phyloP scores from a whole-genome alignment of 2,329 filamentous ascomycete species.

The Aspergillus carbonarius region DNA sequence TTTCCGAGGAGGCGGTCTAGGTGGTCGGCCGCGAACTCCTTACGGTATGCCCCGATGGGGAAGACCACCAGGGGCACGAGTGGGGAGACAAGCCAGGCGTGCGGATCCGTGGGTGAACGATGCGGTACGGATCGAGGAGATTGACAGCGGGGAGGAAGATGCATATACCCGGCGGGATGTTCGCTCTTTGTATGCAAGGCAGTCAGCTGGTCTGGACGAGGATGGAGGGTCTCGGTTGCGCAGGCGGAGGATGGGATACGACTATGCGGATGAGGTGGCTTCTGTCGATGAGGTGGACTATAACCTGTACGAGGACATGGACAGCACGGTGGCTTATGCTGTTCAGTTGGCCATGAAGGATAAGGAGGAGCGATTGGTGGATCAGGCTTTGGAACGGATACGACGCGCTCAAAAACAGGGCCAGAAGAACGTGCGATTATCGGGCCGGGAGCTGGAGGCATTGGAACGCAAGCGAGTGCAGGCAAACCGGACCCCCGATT shows the following conservation, averaged over 20 bases:
- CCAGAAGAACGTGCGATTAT: constrained; percentile 76
- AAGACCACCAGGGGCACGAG: constrained; percentile 94
- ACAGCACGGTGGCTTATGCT: constrained; percentile 45
- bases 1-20: constrained; percentile 99
- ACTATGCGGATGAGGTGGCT: constrained; percentile 49
- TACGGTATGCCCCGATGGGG: constrained; percentile 87
- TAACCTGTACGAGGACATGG: constrained; percentile 53
- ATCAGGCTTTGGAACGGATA: constrained; percentile 77
- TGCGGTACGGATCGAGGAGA: constrained; percentile 41
- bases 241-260: constrained; percentile 38
- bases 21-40: constrained; percentile 99
- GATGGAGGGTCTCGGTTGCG: constrained; percentile 36
- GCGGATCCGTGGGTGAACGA: constrained; percentile 54
- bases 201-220: constrained; percentile 32
- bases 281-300: constrained; percentile 50
- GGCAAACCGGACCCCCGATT: constrained; percentile 36
- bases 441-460: constrained; percentile 75
- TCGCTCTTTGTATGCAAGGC: constrained; percentile 25
- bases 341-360: constrained; percentile 59
- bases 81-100: constrained; percentile 61
- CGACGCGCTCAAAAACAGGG: constrained; percentile 73
- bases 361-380: constrained; percentile 72
- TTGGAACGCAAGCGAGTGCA: constrained; percentile 68
- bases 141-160: constrained; percentile 42
- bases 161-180: constrained; percentile 30